Conservation (phyloP, 192 early-diverging fungal species). For the Coemansia umbellata region DNA sequence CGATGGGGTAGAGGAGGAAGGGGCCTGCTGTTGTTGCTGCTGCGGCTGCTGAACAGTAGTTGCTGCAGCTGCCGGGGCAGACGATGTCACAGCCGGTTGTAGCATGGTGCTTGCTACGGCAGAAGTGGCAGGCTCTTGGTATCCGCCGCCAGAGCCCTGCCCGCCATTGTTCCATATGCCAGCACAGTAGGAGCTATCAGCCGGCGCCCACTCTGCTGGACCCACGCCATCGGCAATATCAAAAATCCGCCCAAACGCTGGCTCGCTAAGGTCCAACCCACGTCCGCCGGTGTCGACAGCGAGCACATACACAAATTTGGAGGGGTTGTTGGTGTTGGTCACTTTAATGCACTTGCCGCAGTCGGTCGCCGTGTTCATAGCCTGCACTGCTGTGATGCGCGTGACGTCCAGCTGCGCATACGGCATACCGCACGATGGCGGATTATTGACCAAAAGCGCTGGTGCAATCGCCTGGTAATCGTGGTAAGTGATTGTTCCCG, state of each 20-base stretch:
- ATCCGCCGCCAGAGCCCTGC: background rate
- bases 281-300: conserved; percentile 54
- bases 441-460: conserved; percentile 37
- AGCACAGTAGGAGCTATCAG: conserved; percentile 35
- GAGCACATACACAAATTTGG: conserved; percentile 51
- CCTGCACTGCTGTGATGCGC: conserved; percentile 54
- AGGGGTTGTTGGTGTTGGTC: conserved; percentile 32
- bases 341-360: conserved; percentile 56
- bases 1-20: background rate
- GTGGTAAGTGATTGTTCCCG: conserved; percentile 44
- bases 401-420: conserved; percentile 50
- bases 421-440: conserved; percentile 57
- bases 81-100: background rate
- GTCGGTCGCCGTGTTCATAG: conserved; percentile 37
- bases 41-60: background rate
- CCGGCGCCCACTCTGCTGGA: conserved; percentile 46
- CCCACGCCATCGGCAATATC: conserved; percentile 47
- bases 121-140: conserved; percentile 7
- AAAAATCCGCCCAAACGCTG: conserved; percentile 50
- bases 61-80: background rate
- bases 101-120: background rate
- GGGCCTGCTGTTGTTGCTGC: background rate
- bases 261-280: conserved; percentile 53
- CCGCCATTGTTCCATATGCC: conserved; percentile 42
- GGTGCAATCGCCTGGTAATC: conserved; percentile 49